Conservation (phyloP, 2,329 filamentous ascomycete genomes). For the Aspergillus tanneri region DNA sequence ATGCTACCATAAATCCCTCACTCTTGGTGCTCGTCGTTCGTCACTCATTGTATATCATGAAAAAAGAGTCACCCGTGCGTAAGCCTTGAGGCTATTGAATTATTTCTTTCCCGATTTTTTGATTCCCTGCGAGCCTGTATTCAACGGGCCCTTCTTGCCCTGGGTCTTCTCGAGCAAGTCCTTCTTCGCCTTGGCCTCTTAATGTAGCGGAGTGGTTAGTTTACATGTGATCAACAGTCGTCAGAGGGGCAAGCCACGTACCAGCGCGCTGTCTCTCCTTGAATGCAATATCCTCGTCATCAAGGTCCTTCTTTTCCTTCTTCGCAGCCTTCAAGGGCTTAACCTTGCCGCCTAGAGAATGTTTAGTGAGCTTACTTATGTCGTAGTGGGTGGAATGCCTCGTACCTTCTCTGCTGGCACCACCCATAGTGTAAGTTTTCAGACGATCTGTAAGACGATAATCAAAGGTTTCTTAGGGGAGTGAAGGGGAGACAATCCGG, state of each 20-base stretch:
- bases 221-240: too few species aligned
- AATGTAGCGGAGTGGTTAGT: slow-evolving; percentile 9
- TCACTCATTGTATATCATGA: slow-evolving; percentile 27
- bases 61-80: slow-evolving; percentile 1
- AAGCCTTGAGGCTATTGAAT: slow-evolving; percentile 18
- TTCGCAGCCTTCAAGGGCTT: slow-evolving; percentile 87
- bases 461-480: slow-evolving; percentile 2
- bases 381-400: not conserved
- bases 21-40: slow-evolving; percentile 19
- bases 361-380: slow-evolving; percentile 14
- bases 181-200: slow-evolving; percentile 82
- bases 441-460: slow-evolving; percentile 12
- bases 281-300: slow-evolving; percentile 83
- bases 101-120: slow-evolving; percentile 99
- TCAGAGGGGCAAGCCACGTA: slow-evolving; percentile 47
- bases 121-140: slow-evolving; percentile 81
- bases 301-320: slow-evolving; percentile 77
- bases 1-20: slow-evolving; percentile 17
- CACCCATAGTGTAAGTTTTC: slow-evolving; percentile 58
- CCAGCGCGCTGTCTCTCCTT: slow-evolving; percentile 81
- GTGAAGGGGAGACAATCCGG: slow-evolving; percentile 7
- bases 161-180: slow-evolving; percentile 77
- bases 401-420: slow-evolving; percentile 64
- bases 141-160: slow-evolving; percentile 78
- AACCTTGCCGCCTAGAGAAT: slow-evolving; percentile 67